These are phyloP conservation scores for Metarhizium rileyi DNA, from an alignment of 2,329 filamentous ascomycete genomes.

Conservation along the genomic window DNA sequence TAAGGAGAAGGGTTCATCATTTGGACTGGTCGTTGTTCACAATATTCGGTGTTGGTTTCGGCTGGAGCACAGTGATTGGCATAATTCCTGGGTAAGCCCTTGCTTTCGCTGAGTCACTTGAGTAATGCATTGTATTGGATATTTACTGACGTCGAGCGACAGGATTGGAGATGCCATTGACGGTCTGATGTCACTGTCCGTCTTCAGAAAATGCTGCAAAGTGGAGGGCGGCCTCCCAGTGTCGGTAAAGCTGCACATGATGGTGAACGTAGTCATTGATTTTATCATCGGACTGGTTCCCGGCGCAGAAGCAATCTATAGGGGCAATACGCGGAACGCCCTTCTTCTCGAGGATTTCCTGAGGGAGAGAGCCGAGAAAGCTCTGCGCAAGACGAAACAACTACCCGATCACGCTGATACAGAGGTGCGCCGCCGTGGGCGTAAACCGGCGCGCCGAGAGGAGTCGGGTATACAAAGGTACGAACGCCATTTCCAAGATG, in stretches of 20 bases:
- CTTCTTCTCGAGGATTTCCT: slow-evolving; percentile 59
- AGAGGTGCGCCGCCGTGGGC: slow-evolving; percentile 43
- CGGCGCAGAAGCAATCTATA: slow-evolving; percentile 59
- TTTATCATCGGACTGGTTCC: slow-evolving; percentile 66
- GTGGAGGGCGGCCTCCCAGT: slow-evolving; percentile 67
- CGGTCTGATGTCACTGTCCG: slow-evolving; percentile 61
- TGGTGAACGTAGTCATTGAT: slow-evolving; percentile 68
- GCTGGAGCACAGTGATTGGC: slow-evolving; percentile 81
- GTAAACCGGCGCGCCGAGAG: slow-evolving; percentile 30
- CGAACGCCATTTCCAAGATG: neutral
- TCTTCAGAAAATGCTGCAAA: slow-evolving; percentile 61
- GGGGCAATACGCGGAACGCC: slow-evolving; percentile 69
- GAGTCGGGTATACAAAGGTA: neutral
- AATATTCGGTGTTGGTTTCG: slow-evolving; percentile 72
- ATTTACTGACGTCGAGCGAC: neutral
- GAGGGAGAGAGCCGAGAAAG: slow-evolving; percentile 55
- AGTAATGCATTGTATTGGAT: neutral
- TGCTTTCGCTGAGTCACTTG: neutral
- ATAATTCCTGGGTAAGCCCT: slow-evolving; percentile 65
- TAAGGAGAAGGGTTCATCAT: slow-evolving; percentile 75
- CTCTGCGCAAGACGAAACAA: slow-evolving; percentile 35
- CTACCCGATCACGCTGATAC: slow-evolving; percentile 36
- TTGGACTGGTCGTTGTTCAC: slow-evolving; percentile 80
- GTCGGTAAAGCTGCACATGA: slow-evolving; percentile 58
- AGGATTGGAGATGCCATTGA: slow-evolving; percentile 71